Base-by-base conservation (phyloP, 257 asterid species). In the Nemophila menziesii region DNA sequence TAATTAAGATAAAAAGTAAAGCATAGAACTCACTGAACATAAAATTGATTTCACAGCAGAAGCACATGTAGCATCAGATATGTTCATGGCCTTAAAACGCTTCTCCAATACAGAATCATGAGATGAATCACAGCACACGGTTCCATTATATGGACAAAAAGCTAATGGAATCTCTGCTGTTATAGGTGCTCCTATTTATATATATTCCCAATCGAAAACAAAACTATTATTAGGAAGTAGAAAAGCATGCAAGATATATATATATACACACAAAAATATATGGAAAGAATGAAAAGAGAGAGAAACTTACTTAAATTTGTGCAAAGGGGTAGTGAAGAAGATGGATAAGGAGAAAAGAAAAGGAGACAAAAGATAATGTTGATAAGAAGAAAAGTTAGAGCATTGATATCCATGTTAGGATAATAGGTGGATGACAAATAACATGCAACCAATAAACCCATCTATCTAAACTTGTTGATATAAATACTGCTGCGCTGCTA, bases 61-160 rank as follows among this genome's bases (percentile, higher is more conserved):
- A 61, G 85, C 83, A 54, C 95, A 84, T 9, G 71, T 40, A 21
- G 78, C 45, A 55, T 78, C 93, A 56, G 87, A 72, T 41, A 89
- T 72, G 64, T 75, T 74, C 94, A 89, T 76, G 20, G 65, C 64
- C 57, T 26, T 29, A 65, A 78, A 89, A 40, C 68, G 62, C 66
- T 59, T 71, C 56, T 58, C 63, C 61, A 89, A 43, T 44, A 67
- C 72, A 60, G 52, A n/a, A 70, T 84, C 95, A 38, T 76, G 52
- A 5, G 95, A 46, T 13, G 68, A 21, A 26, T 64, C 70, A 55
- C 95, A 89, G 47, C 95, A 89, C 1, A 63, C 64, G 55, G 62
- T 80, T 29, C 95, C 95, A 66, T 70, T 60, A 70, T 78, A 89
- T 1, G 77, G 59, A 62, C 98, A 89, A 65, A 89, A 89, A 1